Evolutionary conservation across 345 rosid species (phyloP).

Genomic region (Reutealis trisperma): DNA sequence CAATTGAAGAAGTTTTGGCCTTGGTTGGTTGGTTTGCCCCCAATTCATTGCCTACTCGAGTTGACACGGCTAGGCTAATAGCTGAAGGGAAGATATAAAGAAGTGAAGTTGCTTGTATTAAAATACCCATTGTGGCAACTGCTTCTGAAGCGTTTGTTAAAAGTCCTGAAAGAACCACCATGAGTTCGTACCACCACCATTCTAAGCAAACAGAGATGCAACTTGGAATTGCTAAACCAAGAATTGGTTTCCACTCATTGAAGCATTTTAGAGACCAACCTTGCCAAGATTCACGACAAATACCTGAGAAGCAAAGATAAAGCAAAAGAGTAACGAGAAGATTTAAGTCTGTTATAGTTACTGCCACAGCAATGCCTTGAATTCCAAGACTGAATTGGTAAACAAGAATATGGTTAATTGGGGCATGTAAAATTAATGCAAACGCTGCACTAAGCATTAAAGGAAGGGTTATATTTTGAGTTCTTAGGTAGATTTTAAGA

Average conservation of each 20-base stretch:
- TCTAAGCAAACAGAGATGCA: slow-evolving; percentile 56
- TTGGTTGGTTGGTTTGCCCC: slow-evolving; percentile 43
- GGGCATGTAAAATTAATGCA: slow-evolving; percentile 46
- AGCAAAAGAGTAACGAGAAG: slow-evolving; percentile 35
- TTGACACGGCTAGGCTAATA: slow-evolving; percentile 46
- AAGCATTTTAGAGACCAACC: slow-evolving; percentile 48
- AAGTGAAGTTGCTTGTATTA: slow-evolving; percentile 53
- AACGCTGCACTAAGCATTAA: slow-evolving; percentile 49
- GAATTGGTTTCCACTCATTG: slow-evolving; percentile 43
- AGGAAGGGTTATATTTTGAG: slow-evolving; percentile 56
- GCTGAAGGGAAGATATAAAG: slow-evolving; percentile 56
- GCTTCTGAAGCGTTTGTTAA: slow-evolving; percentile 42
- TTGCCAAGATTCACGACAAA: slow-evolving; percentile 47
- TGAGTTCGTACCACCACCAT: slow-evolving; percentile 72
- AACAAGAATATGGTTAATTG: slow-evolving; percentile 43
- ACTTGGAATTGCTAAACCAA: slow-evolving; percentile 48
- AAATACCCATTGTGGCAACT: slow-evolving; percentile 56
- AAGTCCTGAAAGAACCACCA: slow-evolving; percentile 54
- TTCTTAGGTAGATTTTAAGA: slow-evolving; percentile 47
- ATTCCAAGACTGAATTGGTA: slow-evolving; percentile 35
- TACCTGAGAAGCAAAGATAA: slow-evolving; percentile 40
- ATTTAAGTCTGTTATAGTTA: slow-evolving; percentile 40
- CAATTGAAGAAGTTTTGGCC: slow-evolving; percentile 38
- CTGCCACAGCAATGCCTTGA: slow-evolving; percentile 48
- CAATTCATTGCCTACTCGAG: slow-evolving; percentile 49